phyloP scores from a whole-genome alignment of 1,284 basidiomycete species.

The Apiotrichum veenhuisii region DNA sequence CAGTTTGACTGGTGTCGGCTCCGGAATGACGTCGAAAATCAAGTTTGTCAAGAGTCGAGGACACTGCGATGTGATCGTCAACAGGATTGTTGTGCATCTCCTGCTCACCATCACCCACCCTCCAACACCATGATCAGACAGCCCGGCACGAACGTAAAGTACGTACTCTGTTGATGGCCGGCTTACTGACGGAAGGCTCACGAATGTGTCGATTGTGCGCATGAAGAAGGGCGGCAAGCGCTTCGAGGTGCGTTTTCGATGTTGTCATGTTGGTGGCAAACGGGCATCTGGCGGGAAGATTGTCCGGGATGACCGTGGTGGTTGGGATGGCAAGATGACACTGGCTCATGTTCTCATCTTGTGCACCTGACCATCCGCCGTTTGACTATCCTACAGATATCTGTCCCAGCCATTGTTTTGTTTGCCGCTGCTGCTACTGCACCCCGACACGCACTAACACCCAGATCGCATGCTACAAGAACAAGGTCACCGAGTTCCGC shows the following conservation, averaged over 20 bases:
- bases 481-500: constrained; percentile 96
- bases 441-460: constrained; percentile 1
- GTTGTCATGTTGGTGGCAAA: too few species aligned
- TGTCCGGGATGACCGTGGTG: background rate
- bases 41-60: background rate
- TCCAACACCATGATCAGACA: constrained; percentile 16
- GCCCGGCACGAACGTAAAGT: constrained; percentile 25
- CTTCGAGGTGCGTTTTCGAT: constrained; percentile 78
- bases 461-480: constrained; percentile 97
- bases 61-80: background rate
- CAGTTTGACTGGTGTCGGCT: background rate
- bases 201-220: constrained; percentile 93
- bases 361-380: too few species aligned
- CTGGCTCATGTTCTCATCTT: background rate
- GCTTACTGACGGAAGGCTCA: constrained; percentile 60
- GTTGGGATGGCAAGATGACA: too few species aligned
- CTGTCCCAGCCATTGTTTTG: background rate
- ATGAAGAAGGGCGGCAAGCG: constrained; percentile 96
- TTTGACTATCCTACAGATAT: too few species aligned
- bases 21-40: background rate
- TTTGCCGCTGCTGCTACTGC: too few species aligned
- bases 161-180: background rate
- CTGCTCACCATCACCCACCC: background rate
- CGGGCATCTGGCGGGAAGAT: too few species aligned
- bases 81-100: background rate